Conservation (phyloP, 495 filamentous ascomycete genomes). For the Penicillium verhagenii region DNA sequence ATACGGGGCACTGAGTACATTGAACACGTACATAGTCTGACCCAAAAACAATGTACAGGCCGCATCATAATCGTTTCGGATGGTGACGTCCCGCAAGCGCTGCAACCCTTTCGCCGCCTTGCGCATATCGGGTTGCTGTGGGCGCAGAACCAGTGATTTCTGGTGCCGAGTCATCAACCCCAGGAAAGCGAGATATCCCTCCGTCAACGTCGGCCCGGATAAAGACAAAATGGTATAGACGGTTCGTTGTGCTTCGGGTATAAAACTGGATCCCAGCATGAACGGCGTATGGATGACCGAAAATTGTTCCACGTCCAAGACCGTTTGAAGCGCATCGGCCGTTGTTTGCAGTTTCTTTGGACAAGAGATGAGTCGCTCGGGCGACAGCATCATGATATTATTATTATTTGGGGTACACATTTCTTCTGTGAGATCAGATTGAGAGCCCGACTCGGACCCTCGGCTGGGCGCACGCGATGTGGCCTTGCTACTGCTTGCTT, state of each 20-base stretch:
- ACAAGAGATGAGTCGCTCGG: slow-evolving; percentile 20
- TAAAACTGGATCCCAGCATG: slow-evolving; percentile 21
- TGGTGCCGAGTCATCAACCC: slow-evolving; percentile 28
- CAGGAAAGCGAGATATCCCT: slow-evolving; percentile 28
- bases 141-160: slow-evolving; percentile 22
- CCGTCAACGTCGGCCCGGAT: slow-evolving; percentile 21
- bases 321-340: slow-evolving; percentile 25
- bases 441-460: slow-evolving; percentile 8
- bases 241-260: slow-evolving; percentile 15
- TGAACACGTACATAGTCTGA: slow-evolving; percentile 32
- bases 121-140: slow-evolving; percentile 20
- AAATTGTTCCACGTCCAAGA: slow-evolving; percentile 25
- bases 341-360: slow-evolving; percentile 18
- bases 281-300: slow-evolving; percentile 27
- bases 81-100: slow-evolving; percentile 20
- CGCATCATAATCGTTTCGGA: slow-evolving; percentile 24
- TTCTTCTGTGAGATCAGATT: slow-evolving; percentile 4
- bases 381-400: slow-evolving; percentile 7
- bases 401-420: slow-evolving; percentile 4
- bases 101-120: slow-evolving; percentile 28
- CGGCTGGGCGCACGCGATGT: slow-evolving; percentile 7
- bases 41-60: slow-evolving; percentile 28
- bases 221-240: slow-evolving; percentile 21
- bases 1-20: slow-evolving; percentile 26
- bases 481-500: slow-evolving; percentile 2